phyloP scores from a whole-genome alignment of 2,329 filamentous ascomycete species.

The Dactylonectria macrodidyma region DNA sequence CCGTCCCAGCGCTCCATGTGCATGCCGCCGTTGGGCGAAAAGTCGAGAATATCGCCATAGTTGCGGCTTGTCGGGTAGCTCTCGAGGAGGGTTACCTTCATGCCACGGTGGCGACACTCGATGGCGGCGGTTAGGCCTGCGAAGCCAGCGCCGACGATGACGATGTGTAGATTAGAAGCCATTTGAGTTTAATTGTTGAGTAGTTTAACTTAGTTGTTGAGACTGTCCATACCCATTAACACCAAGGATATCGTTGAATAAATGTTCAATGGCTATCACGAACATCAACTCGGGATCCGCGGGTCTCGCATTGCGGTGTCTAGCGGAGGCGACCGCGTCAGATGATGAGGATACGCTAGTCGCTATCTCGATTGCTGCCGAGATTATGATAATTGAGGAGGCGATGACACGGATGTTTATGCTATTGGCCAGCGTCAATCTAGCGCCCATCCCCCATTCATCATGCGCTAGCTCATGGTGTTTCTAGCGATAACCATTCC shows the following conservation, averaged over 20 bases:
- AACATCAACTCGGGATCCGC: conserved; percentile 4
- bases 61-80: conserved; percentile 1
- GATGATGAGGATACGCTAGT: neutral
- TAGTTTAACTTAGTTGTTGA: neutral
- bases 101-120: conserved; percentile 17
- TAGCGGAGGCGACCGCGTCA: conserved; percentile 2
- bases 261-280: neutral
- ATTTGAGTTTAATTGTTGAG: neutral
- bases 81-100: conserved; percentile 20
- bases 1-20: conserved; percentile 20
- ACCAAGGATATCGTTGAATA: neutral
- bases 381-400: neutral
- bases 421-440: conserved; percentile 3
- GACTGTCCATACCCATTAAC: neutral
- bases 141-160: conserved; percentile 26
- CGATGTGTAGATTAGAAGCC: neutral
- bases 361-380: neutral
- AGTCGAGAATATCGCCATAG: conserved; percentile 21
- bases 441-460: neutral
- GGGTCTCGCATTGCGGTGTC: neutral
- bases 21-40: conserved; percentile 17
- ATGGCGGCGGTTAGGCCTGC: conserved; percentile 22
- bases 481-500: neutral
- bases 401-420: neutral
- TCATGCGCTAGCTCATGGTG: neutral